Percentiles rank a stretch among this genome's conserved stretches.
These are phyloP conservation scores for Articulospora tetracladia DNA, from an alignment of 495 filamentous ascomycete species.

Conservation along the genomic window DNA sequence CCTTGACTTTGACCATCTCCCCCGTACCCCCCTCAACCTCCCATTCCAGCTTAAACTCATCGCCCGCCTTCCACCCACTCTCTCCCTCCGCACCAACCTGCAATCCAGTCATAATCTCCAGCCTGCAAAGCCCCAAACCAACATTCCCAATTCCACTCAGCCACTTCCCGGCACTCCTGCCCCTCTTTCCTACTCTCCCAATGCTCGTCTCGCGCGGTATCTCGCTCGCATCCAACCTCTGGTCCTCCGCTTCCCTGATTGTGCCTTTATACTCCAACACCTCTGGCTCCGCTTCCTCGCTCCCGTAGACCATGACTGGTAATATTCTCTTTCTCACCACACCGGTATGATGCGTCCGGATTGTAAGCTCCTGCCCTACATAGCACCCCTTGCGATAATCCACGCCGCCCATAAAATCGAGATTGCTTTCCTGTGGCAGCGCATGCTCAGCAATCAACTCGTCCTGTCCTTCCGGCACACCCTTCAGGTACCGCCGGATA, in stretches of 20 bases:
- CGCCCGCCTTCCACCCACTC: slow-evolving; percentile 40
- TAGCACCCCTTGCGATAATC: slow-evolving; percentile 98
- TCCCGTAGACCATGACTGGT: slow-evolving; percentile 69
- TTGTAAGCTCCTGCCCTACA: slow-evolving; percentile 93
- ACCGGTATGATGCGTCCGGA: slow-evolving; percentile 88
- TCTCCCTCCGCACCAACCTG: slow-evolving; percentile 29
- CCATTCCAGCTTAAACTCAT: slow-evolving; percentile 43
- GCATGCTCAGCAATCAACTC: slow-evolving; percentile 69
- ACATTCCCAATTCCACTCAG: slow-evolving; percentile 75
- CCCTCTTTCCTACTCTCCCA: slow-evolving; percentile 41
- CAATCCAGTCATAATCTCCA: slow-evolving; percentile 83
- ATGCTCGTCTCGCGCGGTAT: slow-evolving; percentile 35
- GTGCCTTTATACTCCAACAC: slow-evolving; percentile 41
- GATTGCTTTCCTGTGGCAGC: slow-evolving; percentile 77
- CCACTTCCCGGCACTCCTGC: slow-evolving; percentile 73
- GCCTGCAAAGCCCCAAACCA: slow-evolving; percentile 79
- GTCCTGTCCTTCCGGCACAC: slow-evolving; percentile 76
- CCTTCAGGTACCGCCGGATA: slow-evolving; percentile 68
- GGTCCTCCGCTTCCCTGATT: slow-evolving; percentile 33
- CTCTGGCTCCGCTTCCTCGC: slow-evolving; percentile 29
- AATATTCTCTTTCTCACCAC: slow-evolving; percentile 90
- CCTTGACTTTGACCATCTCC: slow-evolving; percentile 62
- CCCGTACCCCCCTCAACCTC: slow-evolving; percentile 24
- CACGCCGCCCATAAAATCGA: slow-evolving; percentile 77
- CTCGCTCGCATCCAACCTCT: slow-evolving; percentile 3